Percentiles rank a stretch among this genome's conserved stretches.
Evolutionary conservation across 2,329 filamentous ascomycete genomes (phyloP).

Genomic region (Diaporthe velutina): DNA sequence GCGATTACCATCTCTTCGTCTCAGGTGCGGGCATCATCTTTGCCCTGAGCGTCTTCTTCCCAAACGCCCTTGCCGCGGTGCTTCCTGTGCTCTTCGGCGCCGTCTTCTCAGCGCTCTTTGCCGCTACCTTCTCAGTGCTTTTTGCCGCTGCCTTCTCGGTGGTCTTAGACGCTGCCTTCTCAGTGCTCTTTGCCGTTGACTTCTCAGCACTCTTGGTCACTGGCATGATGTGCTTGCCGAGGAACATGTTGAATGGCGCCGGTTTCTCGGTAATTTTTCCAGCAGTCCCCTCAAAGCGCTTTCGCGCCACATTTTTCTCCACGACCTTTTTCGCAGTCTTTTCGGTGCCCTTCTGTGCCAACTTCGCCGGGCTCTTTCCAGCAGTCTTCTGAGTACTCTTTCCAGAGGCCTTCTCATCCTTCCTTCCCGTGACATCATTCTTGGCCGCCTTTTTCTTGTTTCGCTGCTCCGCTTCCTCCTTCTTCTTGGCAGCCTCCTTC

Average conservation of each 20-base stretch:
- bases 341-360: background rate
- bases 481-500: background rate
- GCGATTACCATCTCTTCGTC: background rate
- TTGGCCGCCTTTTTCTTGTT: background rate
- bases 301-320: no score
- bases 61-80: background rate
- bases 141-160: background rate
- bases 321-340: background rate
- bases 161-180: background rate
- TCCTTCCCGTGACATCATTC: background rate
- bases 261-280: background rate
- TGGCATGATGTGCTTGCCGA: no score
- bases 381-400: background rate
- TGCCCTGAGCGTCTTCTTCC: background rate
- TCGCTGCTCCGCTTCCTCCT: background rate
- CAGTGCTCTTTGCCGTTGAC: background rate
- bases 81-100: background rate
- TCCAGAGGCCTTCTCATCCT: background rate
- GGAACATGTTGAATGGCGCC: no score
- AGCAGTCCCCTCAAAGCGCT: background rate
- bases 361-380: background rate
- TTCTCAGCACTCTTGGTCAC: background rate
- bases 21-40: background rate
- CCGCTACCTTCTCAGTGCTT: background rate
- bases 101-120: background rate